These are phyloP conservation scores for Albizia julibrissin DNA, from an alignment of 306 rosid genomes.

Conservation along the genomic window DNA sequence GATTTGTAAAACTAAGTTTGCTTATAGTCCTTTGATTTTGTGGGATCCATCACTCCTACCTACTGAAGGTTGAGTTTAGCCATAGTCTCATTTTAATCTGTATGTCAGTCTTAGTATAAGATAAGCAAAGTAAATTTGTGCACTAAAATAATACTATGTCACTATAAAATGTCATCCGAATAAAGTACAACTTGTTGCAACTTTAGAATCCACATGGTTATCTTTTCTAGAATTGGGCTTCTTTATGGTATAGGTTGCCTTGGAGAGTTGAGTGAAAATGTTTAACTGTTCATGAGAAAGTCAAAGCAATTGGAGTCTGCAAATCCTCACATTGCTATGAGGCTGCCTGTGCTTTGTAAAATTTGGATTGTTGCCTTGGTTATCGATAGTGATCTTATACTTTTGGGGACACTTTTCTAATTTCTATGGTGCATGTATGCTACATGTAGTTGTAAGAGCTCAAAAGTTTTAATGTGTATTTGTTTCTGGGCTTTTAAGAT, in stretches of 20 bases:
- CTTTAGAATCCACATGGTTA: not conserved
- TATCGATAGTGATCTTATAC: not conserved
- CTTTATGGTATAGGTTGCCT: not conserved
- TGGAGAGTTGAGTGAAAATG: not conserved
- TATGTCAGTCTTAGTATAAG: not conserved
- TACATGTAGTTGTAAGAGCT: not conserved
- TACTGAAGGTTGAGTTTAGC: not conserved
- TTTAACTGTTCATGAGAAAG: not conserved
- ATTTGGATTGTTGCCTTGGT: not conserved
- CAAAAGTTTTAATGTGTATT: not conserved
- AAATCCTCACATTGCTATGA: not conserved
- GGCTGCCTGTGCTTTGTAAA: not conserved
- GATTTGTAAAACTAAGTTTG: not conserved
- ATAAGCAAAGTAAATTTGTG: not conserved
- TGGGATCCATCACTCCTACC: not conserved
- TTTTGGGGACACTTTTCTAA: not conserved
- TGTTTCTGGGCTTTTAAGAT: conserved; percentile 19
- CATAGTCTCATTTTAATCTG: not conserved
- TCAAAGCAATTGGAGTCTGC: not conserved
- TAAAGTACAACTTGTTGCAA: not conserved
- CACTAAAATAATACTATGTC: not conserved
- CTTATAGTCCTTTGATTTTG: not conserved
- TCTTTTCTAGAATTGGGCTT: not conserved
- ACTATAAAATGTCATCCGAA: not conserved
- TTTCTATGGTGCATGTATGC: not conserved